phyloP scores from a whole-genome alignment of 768 basidiomycete genomes.

The Agrocybe praecox region DNA sequence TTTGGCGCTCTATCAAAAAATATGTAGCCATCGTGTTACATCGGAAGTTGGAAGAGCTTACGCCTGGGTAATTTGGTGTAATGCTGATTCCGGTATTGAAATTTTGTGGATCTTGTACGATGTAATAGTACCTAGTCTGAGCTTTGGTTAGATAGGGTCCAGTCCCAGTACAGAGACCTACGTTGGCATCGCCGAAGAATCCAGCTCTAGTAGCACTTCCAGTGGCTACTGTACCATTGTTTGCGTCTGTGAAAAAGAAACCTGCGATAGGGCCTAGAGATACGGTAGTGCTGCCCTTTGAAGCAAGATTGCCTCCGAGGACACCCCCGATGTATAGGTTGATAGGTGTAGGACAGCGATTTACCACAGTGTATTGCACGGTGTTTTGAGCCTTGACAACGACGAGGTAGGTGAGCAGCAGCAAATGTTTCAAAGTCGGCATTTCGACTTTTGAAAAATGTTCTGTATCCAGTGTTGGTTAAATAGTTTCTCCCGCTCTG shows the following conservation, averaged over 20 bases:
- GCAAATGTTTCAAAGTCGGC: neutral
- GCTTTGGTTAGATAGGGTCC: neutral
- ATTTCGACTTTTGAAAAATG: neutral
- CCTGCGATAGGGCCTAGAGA: constrained; percentile 12
- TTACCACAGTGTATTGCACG: constrained; percentile 19
- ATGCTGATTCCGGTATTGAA: constrained; percentile 23
- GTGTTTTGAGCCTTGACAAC: neutral
- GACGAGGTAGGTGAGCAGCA: neutral
- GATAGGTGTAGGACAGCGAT: constrained; percentile 22
- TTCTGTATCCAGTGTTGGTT: too few species aligned
- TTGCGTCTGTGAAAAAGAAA: constrained; percentile 22
- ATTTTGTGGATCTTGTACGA: constrained; percentile 13
- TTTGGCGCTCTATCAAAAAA: neutral
- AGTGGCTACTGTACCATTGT: constrained; percentile 18
- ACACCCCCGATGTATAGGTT: constrained; percentile 17
- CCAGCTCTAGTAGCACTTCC: constrained; percentile 22
- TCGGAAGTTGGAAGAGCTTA: constrained; percentile 3
- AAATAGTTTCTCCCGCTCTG: too few species aligned
- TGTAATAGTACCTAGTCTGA: constrained; percentile 17
- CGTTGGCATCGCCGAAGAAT: constrained; percentile 15
- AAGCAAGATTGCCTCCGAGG: constrained; percentile 14
- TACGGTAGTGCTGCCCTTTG: constrained; percentile 14
- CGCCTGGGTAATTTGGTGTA: constrained; percentile 5
- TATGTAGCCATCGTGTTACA: neutral
- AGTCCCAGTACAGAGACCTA: neutral